Conservation (phyloP, 129 eudicot genomes). For the Scalesia atractyloides region DNA sequence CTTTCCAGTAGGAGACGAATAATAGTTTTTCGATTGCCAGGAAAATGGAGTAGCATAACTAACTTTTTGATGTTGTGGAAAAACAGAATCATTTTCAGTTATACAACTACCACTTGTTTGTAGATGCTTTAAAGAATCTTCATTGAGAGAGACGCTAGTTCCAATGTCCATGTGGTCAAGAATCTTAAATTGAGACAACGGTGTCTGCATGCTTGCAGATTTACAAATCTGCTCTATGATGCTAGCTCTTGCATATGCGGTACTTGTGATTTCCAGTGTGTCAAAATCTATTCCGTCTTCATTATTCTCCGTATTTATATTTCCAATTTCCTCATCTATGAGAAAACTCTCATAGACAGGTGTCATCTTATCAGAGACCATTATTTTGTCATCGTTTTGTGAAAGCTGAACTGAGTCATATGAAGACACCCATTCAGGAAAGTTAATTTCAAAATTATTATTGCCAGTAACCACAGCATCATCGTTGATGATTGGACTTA, state of each 20-base stretch:
- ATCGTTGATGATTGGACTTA: slow-evolving; percentile 19
- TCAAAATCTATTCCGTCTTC: slow-evolving; percentile 39
- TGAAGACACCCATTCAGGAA: slow-evolving; percentile 38
- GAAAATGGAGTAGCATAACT: slow-evolving; percentile 47
- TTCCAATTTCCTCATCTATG: slow-evolving; percentile 43
- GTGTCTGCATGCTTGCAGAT: slow-evolving; percentile 62
- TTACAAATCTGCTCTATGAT: slow-evolving; percentile 59
- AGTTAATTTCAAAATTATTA: slow-evolving; percentile 26
- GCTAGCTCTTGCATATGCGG: slow-evolving; percentile 53
- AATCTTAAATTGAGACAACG: slow-evolving; percentile 52
- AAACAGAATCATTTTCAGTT: too few relatives aligned
- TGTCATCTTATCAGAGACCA: slow-evolving; percentile 44
- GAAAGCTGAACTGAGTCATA: slow-evolving; percentile 28
- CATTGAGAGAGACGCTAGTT: slow-evolving; percentile 29
- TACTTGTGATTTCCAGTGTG: slow-evolving; percentile 42
- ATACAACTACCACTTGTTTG: slow-evolving; percentile 30
- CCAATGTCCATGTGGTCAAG: slow-evolving; percentile 45
- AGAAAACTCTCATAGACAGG: slow-evolving; percentile 75
- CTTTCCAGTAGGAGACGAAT: slow-evolving; percentile 65
- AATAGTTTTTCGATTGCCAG: slow-evolving; percentile 37
- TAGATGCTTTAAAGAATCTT: slow-evolving; percentile 32
- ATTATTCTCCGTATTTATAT: slow-evolving; percentile 33
- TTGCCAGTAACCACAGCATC: slow-evolving; percentile 29
- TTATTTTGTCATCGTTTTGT: slow-evolving; percentile 33
- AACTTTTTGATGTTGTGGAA: slow-evolving; percentile 36